Evolutionary conservation across 179 eudicot genomes (phyloP).

Genomic region (Spinacia oleracea): DNA sequence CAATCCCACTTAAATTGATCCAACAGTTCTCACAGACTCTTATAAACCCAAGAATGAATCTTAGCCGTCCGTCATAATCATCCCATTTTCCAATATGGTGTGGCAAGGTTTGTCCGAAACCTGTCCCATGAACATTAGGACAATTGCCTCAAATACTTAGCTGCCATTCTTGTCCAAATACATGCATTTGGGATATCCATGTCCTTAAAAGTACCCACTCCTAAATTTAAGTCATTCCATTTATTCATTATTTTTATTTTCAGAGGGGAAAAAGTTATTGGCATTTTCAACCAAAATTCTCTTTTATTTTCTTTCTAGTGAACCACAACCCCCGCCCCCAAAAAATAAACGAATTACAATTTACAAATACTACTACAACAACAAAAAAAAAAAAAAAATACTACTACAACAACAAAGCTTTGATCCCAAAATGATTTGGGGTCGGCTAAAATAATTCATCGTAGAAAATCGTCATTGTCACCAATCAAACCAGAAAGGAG

Average conservation of each 20-base stretch:
- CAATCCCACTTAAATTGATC: conserved; percentile 20
- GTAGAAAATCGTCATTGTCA: too few relatives aligned
- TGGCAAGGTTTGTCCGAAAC: conserved; percentile 29
- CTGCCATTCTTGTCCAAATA: conserved; percentile 32
- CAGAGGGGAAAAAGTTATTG: too few relatives aligned
- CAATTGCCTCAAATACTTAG: conserved; percentile 31
- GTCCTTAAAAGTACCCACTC: conserved; percentile 31
- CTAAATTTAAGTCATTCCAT: conserved; percentile 14
- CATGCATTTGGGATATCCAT: conserved; percentile 37
- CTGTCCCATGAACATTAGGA: conserved; percentile 38
- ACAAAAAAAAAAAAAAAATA: too few relatives aligned
- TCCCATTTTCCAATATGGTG: conserved; percentile 14
- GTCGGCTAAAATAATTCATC: too few relatives aligned
- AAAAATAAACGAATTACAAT: too few relatives aligned
- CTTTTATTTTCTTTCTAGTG: too few relatives aligned
- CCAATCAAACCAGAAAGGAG: too few relatives aligned
- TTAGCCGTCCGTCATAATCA: neutral
- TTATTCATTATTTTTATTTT: neutral
- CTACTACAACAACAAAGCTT: too few relatives aligned
- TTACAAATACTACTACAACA: too few relatives aligned
- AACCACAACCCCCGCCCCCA: too few relatives aligned
- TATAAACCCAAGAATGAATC: conserved; percentile 20
- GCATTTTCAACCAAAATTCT: too few relatives aligned
- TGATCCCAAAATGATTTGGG: too few relatives aligned
- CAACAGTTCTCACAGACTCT: conserved; percentile 11